Conservation (phyloP, 495 filamentous ascomycete genomes). For the Pseudomonodictys pantanalensis region DNA sequence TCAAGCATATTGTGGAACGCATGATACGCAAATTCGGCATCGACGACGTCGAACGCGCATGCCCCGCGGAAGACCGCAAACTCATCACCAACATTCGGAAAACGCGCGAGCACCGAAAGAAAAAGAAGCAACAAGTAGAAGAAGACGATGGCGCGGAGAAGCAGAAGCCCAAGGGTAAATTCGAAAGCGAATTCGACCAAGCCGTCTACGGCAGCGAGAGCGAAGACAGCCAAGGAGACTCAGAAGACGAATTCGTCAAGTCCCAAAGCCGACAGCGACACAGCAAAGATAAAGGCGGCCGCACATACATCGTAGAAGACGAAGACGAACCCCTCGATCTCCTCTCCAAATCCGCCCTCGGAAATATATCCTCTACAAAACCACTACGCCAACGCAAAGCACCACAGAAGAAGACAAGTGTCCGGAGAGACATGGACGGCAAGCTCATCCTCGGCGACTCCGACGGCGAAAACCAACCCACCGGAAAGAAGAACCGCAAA, state of each 20-base stretch:
- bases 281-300: conserved; percentile 43
- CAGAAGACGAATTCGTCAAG: conserved; percentile 44
- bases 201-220: conserved; percentile 78
- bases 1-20: conserved; percentile 94
- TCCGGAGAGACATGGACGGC: conserved; percentile 78
- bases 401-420: conserved; percentile 56
- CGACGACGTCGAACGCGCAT: conserved; percentile 67
- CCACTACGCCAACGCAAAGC: conserved; percentile 51
- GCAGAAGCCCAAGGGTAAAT: conserved; percentile 51
- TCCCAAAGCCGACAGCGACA: conserved; percentile 44
- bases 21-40: conserved; percentile 88
- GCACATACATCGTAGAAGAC: conserved; percentile 81
- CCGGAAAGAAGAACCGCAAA: conserved; percentile 41
- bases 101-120: conserved; percentile 80
- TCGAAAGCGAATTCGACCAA: conserved; percentile 92
- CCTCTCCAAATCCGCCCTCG: conserved; percentile 80
- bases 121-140: conserved; percentile 61
- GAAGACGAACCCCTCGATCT: conserved; percentile 93
- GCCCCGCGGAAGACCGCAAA: conserved; percentile 82
- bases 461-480: conserved; percentile 32
- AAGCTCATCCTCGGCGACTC: conserved; percentile 73
- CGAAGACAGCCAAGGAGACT: conserved; percentile 59
- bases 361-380: conserved; percentile 88
- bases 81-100: conserved; percentile 91
- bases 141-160: conserved; percentile 27